These are phyloP conservation scores for Penstemon davidsonii DNA, from an alignment of 257 asterid species.

Conservation along the genomic window DNA sequence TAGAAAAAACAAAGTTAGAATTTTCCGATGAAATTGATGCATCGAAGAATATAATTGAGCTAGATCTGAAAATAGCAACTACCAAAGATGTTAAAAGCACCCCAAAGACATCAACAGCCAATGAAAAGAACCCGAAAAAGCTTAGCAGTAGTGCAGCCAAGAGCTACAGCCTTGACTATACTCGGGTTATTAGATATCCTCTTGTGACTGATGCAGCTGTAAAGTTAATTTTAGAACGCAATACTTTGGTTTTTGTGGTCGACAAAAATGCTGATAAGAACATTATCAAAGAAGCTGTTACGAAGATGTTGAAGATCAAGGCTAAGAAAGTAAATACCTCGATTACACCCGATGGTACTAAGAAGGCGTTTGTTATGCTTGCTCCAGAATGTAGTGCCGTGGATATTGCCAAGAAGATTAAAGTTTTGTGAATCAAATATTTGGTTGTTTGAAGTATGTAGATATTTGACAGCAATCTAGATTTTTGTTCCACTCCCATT, in stretches of 20 bases:
- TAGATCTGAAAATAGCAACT: slow-evolving; percentile 18
- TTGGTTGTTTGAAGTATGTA: not conserved
- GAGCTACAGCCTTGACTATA: slow-evolving; percentile 31
- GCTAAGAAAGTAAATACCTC: slow-evolving; percentile 65
- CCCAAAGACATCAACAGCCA: slow-evolving; percentile 22
- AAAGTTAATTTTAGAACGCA: slow-evolving; percentile 43
- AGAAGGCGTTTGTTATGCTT: slow-evolving; percentile 67
- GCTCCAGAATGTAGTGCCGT: slow-evolving; percentile 44
- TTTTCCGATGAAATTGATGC: slow-evolving; percentile 14
- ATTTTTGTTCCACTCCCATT: too few relatives aligned
- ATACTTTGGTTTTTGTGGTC: slow-evolving; percentile 69
- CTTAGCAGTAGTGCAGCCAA: slow-evolving; percentile 38
- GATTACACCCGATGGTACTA: slow-evolving; percentile 54
- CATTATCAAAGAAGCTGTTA: slow-evolving; percentile 50
- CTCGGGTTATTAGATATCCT: slow-evolving; percentile 56
- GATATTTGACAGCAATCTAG: not conserved
- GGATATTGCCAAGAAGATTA: slow-evolving; percentile 65
- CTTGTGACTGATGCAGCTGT: slow-evolving; percentile 54
- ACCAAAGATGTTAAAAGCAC: slow-evolving; percentile 13
- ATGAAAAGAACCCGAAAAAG: slow-evolving; percentile 43
- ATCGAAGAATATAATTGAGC: not conserved
- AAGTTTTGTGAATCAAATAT: slow-evolving; percentile 38
- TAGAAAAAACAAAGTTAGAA: slow-evolving; percentile 2
- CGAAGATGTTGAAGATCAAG: slow-evolving; percentile 44
- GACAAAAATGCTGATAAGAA: slow-evolving; percentile 66